Percentiles rank a stretch among this genome's conserved stretches.
These are phyloP conservation scores for Globisporangium acanthophoron DNA, from an alignment of 352 stramenopile species.

Conservation along the genomic window DNA sequence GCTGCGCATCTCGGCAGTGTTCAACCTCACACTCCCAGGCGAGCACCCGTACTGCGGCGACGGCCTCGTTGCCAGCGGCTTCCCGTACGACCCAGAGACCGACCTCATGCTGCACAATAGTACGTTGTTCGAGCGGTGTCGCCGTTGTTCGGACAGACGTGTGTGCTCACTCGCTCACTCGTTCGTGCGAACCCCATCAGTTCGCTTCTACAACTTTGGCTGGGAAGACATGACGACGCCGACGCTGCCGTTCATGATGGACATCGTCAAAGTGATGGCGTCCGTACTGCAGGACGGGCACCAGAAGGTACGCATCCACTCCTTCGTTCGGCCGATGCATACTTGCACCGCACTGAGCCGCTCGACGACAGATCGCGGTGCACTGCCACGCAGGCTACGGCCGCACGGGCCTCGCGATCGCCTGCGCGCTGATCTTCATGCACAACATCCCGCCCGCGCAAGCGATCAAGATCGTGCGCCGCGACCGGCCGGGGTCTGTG, in stretches of 20 bases:
- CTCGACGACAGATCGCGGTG: slow-evolving; percentile 50
- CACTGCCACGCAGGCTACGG: slow-evolving; percentile 89
- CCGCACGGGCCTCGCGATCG: slow-evolving; percentile 83
- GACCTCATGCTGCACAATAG: slow-evolving; percentile 86
- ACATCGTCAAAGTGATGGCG: slow-evolving; percentile 84
- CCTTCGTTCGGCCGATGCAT: background rate
- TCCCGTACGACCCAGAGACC: slow-evolving; percentile 86
- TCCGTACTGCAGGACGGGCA: slow-evolving; percentile 64
- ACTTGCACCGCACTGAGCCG: background rate
- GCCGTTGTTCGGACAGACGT: background rate
- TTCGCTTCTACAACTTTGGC: slow-evolving; percentile 89
- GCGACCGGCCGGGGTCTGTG: slow-evolving; percentile 69
- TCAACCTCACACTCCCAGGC: slow-evolving; percentile 89
- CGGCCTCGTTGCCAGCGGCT: slow-evolving; percentile 61
- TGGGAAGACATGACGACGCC: slow-evolving; percentile 92
- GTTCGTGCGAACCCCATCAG: slow-evolving; percentile 18
- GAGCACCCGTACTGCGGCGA: slow-evolving; percentile 90
- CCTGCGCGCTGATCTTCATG: slow-evolving; percentile 80
- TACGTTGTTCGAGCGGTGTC: slow-evolving; percentile 15
- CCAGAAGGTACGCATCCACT: slow-evolving; percentile 32
- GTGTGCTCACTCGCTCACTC: background rate
- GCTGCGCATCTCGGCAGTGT: slow-evolving; percentile 77
- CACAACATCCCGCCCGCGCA: slow-evolving; percentile 66
- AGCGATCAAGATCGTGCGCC: slow-evolving; percentile 68
- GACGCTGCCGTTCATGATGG: slow-evolving; percentile 76